phyloP scores from a whole-genome alignment of 2,329 filamentous ascomycete genomes.

The Penicillium sp. region DNA sequence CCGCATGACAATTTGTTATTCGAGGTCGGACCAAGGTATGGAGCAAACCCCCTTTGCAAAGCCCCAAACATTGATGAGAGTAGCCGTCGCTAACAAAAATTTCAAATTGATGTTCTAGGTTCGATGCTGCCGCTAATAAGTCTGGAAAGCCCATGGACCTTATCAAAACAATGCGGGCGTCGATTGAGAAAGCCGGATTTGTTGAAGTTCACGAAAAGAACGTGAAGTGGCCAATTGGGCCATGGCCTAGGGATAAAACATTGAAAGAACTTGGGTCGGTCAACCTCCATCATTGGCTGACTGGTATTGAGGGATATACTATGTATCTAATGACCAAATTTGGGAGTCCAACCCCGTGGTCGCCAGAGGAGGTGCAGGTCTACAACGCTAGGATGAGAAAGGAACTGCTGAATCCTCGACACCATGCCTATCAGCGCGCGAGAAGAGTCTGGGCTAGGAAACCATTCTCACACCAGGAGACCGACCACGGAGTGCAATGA shows the following conservation, averaged over 20 bases:
- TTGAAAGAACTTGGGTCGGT: conserved; percentile 1
- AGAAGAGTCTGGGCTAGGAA: conserved; percentile 3
- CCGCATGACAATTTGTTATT: neutral
- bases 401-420: neutral
- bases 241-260: neutral
- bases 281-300: neutral
- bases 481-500: neutral
- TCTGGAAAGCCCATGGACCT: neutral
- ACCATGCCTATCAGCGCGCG: neutral
- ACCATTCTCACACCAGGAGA: neutral
- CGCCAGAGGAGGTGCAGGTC: neutral
- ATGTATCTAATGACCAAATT: conserved; percentile 4
- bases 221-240: neutral
- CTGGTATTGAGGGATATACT: conserved; percentile 1
- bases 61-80: neutral
- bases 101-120: neutral
- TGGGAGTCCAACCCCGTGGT: neutral
- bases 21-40: neutral
- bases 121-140: neutral
- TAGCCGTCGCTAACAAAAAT: neutral
- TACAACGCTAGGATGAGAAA: neutral
- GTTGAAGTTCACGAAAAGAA: neutral
- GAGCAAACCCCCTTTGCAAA: neutral
- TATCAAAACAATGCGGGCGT: neutral
- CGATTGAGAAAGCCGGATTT: conserved; percentile 1